Base-by-base conservation (phyloP, 495 filamentous ascomycete genomes). In the Penicillium turbatum region DNA sequence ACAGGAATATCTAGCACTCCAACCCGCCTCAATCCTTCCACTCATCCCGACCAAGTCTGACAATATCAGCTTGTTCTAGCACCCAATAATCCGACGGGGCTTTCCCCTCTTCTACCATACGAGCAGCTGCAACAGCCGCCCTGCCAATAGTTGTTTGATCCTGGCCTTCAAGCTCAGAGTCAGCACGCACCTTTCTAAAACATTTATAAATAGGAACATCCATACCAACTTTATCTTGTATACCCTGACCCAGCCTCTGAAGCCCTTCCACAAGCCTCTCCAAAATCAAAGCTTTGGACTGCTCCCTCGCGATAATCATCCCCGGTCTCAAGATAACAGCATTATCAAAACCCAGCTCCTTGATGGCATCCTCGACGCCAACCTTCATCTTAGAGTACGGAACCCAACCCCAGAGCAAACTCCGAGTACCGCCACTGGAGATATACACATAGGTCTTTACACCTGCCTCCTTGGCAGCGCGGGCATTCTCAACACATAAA, bases 381-480 rank as follows among this genome's bases (percentile, higher is more conserved):
- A 70, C 54, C 55, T 72, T 75, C 61, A 77, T 74, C 45, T 69
- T 69, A 42, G 61, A 64, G 41, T 73, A 73, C 0, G 71, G 70
- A 26, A 68, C 51, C 34, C 57, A 60, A 3, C 53, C 24, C 15
- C 53, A 60, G 9, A 67, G 47, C 10, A 71, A 36, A 0, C 69
- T 61, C 15, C 68, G 55, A 6, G 65, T 71, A 0, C 69, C 70
- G 9, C 32, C 65, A 51, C 70, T 71, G 7, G 76, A 79, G 19
- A 81, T 73, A 39, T 72, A 74, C 15, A 81, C 72, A 39, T 78
- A 80, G 1, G 71, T 74, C 36, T 64, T 68, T n/a, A 72, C 71
- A n/a, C 77, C 79, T 2, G 73, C 75, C 0, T 63, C 67, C 47
- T 78, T 77, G 15, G 79, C 79, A 3, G 76, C 76, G 19, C 60